These are phyloP conservation scores for Cichorium intybus DNA, from an alignment of 140 eudicot species.

Conservation along the genomic window DNA sequence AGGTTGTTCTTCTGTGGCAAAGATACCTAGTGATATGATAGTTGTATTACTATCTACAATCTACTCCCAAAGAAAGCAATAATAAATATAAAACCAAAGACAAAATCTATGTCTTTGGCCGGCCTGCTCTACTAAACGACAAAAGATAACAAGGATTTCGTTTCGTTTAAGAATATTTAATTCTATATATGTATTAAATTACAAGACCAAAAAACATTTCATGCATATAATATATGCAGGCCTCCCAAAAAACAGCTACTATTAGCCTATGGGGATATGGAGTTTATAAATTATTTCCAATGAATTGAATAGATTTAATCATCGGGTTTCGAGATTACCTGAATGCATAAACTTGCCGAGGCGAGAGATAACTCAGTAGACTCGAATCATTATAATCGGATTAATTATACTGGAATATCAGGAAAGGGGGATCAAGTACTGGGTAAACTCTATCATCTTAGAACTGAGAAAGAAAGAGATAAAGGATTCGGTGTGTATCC, in stretches of 20 bases:
- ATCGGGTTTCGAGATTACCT: constrained; percentile 24
- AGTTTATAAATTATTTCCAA: constrained; percentile 8
- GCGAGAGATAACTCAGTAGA: neutral
- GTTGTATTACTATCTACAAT: constrained; percentile 2
- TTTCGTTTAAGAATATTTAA: constrained; percentile 12
- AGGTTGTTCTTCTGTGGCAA: constrained; percentile 21
- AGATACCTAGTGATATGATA: neutral
- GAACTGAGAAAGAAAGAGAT: neutral
- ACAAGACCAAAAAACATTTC: constrained; percentile 23
- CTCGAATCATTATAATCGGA: neutral
- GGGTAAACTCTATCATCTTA: neutral
- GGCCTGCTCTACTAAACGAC: constrained; percentile 39
- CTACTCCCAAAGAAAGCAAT: constrained; percentile 7
- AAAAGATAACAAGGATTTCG: constrained; percentile 30
- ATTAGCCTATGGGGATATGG: constrained; percentile 14
- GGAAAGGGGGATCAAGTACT: neutral
- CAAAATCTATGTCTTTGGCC: constrained; percentile 34
- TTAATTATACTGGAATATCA: neutral
- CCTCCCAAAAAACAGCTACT: constrained; percentile 5
- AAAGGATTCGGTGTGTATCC: neutral
- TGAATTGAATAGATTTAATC: neutral
- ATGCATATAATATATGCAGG: constrained; percentile 36
- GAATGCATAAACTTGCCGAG: constrained; percentile 1
- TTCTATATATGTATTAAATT: neutral
- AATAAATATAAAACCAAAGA: constrained; percentile 13